Base-by-base conservation (phyloP, 768 basidiomycete species). In the Kockovaella imperatae region DNA sequence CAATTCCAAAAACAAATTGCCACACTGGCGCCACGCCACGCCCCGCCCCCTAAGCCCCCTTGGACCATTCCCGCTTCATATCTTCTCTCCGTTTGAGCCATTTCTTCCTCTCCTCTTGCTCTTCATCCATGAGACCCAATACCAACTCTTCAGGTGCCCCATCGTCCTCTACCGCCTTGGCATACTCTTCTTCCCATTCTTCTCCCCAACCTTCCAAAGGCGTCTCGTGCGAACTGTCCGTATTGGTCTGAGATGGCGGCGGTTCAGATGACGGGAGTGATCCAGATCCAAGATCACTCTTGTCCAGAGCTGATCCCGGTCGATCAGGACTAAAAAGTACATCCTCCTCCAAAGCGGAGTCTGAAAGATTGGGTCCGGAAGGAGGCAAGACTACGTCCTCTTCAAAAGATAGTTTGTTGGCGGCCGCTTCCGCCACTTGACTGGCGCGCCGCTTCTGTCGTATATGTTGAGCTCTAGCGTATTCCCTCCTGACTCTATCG, bases 111-210 rank as follows among this genome's bases (percentile, higher is more conserved):
- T 63, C 67, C 18, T 67, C 64, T 44, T 60, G 57, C 38, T 68
- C 67, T 43, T 71, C 70, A 42, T 71, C 70, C 62, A 71, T 50
- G 39, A 69, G 47, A 0, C 69, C 69, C 34, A 67, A 45, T 3
- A 70, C 64, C 20, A 72, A 50, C 45, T 72, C 70, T 24, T 72
- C 67, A 25, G 66, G 68, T 25, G 54, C 60, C 14, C 56, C 67
- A 40, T 72, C 67, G 52, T 70, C 67, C 47, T 70, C 69, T 21
- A 63, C 62, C 3, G 62, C 61, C 31, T 39, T 57, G 28, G 52
- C 35, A 47, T 69, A 67, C 31, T 63, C 63, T 26, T 69, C 64
- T 42, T 70, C 67, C 58, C 59, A 60, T 15, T 52, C 53, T 14
- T 54, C 59, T 10, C 49, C 60, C 56, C 68, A 68, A 20, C 47